Evolutionary conservation across 106 monocot genomes (phyloP).

Genomic region (Narthecium ossifragum): DNA sequence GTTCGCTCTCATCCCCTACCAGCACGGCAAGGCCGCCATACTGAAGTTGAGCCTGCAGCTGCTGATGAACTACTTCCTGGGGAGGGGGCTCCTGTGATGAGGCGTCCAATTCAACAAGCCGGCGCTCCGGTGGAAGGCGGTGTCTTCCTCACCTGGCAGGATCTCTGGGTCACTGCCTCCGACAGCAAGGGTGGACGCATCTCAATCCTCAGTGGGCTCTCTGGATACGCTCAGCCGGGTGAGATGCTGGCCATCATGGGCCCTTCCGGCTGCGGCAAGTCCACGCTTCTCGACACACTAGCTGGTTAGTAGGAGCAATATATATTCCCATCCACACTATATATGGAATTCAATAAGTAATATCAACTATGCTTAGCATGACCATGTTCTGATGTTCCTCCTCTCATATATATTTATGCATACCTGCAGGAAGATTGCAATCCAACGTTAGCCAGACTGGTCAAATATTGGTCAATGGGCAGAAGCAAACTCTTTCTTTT

Average conservation of each 20-base stretch:
- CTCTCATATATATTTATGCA: not conserved
- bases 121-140: too few species aligned
- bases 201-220: constrained; percentile 18
- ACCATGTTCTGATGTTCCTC: not conserved
- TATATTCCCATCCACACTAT: too few species aligned
- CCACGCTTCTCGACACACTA: constrained; percentile 31
- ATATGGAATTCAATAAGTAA: not conserved
- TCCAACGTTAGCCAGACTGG: constrained; percentile 16
- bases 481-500: constrained; percentile 16
- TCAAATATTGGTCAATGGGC: constrained; percentile 23
- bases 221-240: constrained; percentile 24
- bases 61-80: too few species aligned
- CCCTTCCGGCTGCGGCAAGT: too few species aligned
- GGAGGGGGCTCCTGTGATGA: too few species aligned
- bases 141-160: constrained; percentile 21
- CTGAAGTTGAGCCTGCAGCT: too few species aligned
- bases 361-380: too few species aligned
- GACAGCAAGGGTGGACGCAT: not conserved
- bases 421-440: constrained; percentile 20
- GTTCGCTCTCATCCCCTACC: too few species aligned
- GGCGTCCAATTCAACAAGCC: too few species aligned
- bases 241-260: constrained; percentile 41
- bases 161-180: constrained; percentile 16
- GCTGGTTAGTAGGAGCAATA: constrained; percentile 23
- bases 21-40: too few species aligned